Evolutionary conservation across 768 basidiomycete species (phyloP).

Genomic region (Fomitopsis serialis): DNA sequence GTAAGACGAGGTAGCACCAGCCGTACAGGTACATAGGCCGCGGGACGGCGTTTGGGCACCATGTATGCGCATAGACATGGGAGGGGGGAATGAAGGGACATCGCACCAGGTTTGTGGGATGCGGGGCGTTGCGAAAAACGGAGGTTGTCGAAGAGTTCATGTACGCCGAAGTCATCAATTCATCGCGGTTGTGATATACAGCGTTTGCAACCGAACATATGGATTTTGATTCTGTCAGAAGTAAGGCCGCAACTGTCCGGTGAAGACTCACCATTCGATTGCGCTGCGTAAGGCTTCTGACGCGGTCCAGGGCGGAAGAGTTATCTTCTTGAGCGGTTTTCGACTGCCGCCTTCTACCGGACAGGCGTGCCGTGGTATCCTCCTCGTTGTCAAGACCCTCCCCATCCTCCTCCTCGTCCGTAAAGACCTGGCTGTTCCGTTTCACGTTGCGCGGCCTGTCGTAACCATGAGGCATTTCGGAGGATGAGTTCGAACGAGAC

Average conservation of each 20-base stretch:
- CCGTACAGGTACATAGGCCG: neutral
- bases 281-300: conserved; percentile 63
- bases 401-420: conserved; percentile 43
- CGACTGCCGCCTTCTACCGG: conserved; percentile 24
- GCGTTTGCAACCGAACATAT: no score
- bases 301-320: conserved; percentile 55
- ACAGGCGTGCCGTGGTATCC: conserved; percentile 53
- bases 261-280: conserved; percentile 59
- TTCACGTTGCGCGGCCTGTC: conserved; percentile 25
- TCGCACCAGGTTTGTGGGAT: no score
- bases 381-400: conserved; percentile 50
- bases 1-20: neutral
- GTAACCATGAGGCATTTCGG: conserved; percentile 38
- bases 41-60: neutral
- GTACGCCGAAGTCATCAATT: no score
- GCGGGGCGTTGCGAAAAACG: neutral
- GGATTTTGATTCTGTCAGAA: conserved; percentile 2
- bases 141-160: no score
- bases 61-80: neutral
- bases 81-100: no score
- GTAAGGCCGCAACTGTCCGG: conserved; percentile 6
- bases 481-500: conserved; percentile 21
- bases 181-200: no score
- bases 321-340: conserved; percentile 37
- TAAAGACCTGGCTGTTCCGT: conserved; percentile 17